Evolutionary conservation across 352 stramenopile species (phyloP).

Genomic region (Pythium apleroticum): DNA sequence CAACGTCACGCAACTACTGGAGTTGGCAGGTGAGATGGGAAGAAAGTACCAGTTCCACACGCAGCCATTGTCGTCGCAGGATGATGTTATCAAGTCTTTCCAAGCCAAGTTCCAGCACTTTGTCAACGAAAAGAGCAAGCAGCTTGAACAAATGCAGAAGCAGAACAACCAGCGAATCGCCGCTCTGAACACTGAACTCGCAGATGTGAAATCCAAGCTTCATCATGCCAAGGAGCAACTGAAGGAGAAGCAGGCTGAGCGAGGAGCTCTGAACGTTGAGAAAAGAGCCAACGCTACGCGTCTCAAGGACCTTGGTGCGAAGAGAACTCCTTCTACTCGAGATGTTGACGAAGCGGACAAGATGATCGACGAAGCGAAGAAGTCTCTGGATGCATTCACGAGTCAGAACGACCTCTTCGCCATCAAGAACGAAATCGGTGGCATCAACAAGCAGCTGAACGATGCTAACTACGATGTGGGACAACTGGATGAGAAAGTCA

Average conservation of each 20-base stretch:
- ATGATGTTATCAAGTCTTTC: constrained; percentile 55
- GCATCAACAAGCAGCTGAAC: constrained; percentile 41
- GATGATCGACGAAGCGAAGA: constrained; percentile 47
- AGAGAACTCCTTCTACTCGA: constrained; percentile 41
- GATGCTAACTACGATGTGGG: constrained; percentile 44
- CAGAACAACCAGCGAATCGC: constrained; percentile 49
- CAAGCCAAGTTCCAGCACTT: constrained; percentile 44
- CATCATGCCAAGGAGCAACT: constrained; percentile 52
- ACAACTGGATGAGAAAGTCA: constrained; percentile 52
- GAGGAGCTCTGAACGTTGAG: constrained; percentile 40
- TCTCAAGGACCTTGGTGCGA: constrained; percentile 42
- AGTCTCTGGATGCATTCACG: constrained; percentile 43
- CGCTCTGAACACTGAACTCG: constrained; percentile 43
- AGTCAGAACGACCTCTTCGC: constrained; percentile 36
- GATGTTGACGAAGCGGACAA: constrained; percentile 51
- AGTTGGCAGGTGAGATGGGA: constrained; percentile 40
- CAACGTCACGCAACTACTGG: constrained; percentile 41
- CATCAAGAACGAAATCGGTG: constrained; percentile 50
- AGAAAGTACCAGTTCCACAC: constrained; percentile 64
- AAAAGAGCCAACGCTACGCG: constrained; percentile 39
- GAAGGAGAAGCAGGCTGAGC: constrained; percentile 42
- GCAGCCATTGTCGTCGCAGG: constrained; percentile 48
- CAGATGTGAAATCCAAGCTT: constrained; percentile 49
- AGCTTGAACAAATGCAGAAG: constrained; percentile 36
- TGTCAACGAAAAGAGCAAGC: constrained; percentile 43